Conservation (phyloP, 495 filamentous ascomycete species). For the Bryoglossum gracile region DNA sequence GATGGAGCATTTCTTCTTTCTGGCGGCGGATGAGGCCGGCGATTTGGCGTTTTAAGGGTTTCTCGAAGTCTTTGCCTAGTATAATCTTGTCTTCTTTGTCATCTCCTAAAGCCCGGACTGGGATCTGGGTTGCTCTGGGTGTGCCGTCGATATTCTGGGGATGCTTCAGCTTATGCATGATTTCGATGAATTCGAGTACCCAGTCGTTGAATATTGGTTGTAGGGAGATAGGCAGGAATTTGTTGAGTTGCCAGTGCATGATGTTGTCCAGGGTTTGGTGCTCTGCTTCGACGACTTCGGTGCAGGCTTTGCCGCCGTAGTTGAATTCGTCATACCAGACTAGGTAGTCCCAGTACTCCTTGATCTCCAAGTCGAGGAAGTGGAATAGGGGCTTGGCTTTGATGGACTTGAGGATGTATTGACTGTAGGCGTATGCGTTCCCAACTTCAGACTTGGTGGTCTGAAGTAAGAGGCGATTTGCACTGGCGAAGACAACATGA, state of each 20-base stretch:
- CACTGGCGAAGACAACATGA: constrained; percentile 82
- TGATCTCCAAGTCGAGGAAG: constrained; percentile 95
- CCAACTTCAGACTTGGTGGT: constrained; percentile 96
- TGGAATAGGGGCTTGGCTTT: constrained; percentile 91
- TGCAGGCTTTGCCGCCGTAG: constrained; percentile 89
- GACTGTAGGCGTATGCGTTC: constrained; percentile 92
- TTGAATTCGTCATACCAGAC: constrained; percentile 99
- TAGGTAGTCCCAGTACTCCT: constrained; percentile 99
- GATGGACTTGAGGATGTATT: constrained; percentile 96
- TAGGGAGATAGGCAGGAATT: constrained; percentile 74
- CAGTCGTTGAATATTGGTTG: constrained; percentile 86
- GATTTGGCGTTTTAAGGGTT: constrained; percentile 84
- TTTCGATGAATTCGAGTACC: constrained; percentile 88
- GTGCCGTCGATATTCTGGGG: constrained; percentile 50
- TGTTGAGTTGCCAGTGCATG: constrained; percentile 96
- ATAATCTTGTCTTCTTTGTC: constrained; percentile 51
- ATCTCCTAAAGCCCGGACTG: constrained; percentile 51
- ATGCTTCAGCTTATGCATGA: constrained; percentile 82
- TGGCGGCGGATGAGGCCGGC: constrained; percentile 69
- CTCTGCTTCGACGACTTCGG: constrained; percentile 72
- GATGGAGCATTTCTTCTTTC: constrained; percentile 82
- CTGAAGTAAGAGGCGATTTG: constrained; percentile 84
- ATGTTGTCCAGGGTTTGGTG: constrained; percentile 83
- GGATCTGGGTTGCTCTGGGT: constrained; percentile 74
- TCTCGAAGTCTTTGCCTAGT: constrained; percentile 72